Conservation (phyloP, 2,329 filamentous ascomycete genomes). For the Chrysoporthe austroafricana region DNA sequence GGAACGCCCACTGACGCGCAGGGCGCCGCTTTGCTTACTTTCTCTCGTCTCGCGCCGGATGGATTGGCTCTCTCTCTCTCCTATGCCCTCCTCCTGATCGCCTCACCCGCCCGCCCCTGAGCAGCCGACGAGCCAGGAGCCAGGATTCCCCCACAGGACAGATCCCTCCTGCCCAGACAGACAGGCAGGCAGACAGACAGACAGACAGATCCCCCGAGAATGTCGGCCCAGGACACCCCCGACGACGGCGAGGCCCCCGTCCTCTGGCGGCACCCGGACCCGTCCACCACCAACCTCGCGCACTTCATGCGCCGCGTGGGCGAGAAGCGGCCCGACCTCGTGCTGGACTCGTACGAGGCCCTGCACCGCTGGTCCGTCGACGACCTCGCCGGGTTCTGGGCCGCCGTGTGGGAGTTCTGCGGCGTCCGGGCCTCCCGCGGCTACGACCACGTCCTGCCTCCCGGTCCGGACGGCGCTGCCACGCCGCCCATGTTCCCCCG, state of each 20-base stretch:
- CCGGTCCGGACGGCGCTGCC: not conserved
- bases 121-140: too few species aligned
- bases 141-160: too few species aligned
- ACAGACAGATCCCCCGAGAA: not conserved
- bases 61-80: too few species aligned
- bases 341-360: conserved; percentile 69
- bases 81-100: too few species aligned
- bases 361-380: conserved; percentile 86
- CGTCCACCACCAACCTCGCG: conserved; percentile 71
- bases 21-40: too few species aligned
- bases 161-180: too few species aligned
- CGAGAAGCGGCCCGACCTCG: conserved; percentile 58
- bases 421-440: conserved; percentile 70
- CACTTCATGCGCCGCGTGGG: conserved; percentile 73
- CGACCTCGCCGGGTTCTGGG: conserved; percentile 79
- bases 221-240: conserved; percentile 2
- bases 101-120: too few species aligned
- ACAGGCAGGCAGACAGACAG: too few species aligned
- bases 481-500: conserved; percentile 75
- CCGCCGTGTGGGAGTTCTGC: conserved; percentile 81
- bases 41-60: too few species aligned
- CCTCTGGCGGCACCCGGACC: conserved; percentile 73
- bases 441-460: conserved; percentile 60
- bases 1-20: too few species aligned
- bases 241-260: conserved; percentile 27